Conservation (phyloP, 2,329 filamentous ascomycete species). For the Mycosphaerella sp. region DNA sequence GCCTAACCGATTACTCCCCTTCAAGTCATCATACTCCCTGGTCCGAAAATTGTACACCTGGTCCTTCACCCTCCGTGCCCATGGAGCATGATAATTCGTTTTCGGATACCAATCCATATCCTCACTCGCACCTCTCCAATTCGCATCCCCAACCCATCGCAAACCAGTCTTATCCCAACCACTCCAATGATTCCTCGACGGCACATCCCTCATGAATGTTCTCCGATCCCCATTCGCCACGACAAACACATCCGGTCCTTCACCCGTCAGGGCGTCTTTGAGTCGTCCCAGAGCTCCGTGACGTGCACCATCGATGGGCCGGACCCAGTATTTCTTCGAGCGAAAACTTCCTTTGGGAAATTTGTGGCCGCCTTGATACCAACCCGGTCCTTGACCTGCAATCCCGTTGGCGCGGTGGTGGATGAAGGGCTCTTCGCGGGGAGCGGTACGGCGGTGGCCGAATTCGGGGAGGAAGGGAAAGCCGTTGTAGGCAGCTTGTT, state of each 20-base stretch:
- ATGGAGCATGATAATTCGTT: slow-evolving; percentile 21
- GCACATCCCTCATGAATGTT: slow-evolving; percentile 36
- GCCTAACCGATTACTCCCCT: slow-evolving; percentile 10
- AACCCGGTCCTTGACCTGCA: slow-evolving; percentile 10
- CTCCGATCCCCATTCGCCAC: slow-evolving; percentile 34
- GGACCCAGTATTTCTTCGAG: slow-evolving; percentile 39
- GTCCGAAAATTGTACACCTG: slow-evolving; percentile 28
- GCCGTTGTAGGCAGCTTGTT: slow-evolving; percentile 22
- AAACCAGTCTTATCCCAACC: slow-evolving; percentile 28
- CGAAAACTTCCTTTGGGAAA: slow-evolving; percentile 24
- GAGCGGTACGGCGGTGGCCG: slow-evolving; percentile 23
- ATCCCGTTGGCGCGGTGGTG: slow-evolving; percentile 15
- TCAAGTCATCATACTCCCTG: slow-evolving; percentile 22
- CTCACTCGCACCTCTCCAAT: slow-evolving; percentile 36
- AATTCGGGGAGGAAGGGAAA: slow-evolving; percentile 23
- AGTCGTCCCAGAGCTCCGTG: slow-evolving; percentile 35
- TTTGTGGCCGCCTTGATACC: slow-evolving; percentile 24
- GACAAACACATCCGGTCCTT: slow-evolving; percentile 44
- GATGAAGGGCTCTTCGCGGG: slow-evolving; percentile 27
- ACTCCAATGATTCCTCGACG: slow-evolving; percentile 35
- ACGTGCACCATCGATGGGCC: slow-evolving; percentile 41
- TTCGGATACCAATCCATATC: slow-evolving; percentile 32
- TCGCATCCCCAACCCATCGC: slow-evolving; percentile 12
- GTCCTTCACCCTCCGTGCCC: slow-evolving; percentile 17
- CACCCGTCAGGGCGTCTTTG: slow-evolving; percentile 38